Evolutionary conservation across 2,329 filamentous ascomycete species (phyloP), one percentile per base, ranked within the genome.

Genomic region (Hypoxylon sp.): DNA sequence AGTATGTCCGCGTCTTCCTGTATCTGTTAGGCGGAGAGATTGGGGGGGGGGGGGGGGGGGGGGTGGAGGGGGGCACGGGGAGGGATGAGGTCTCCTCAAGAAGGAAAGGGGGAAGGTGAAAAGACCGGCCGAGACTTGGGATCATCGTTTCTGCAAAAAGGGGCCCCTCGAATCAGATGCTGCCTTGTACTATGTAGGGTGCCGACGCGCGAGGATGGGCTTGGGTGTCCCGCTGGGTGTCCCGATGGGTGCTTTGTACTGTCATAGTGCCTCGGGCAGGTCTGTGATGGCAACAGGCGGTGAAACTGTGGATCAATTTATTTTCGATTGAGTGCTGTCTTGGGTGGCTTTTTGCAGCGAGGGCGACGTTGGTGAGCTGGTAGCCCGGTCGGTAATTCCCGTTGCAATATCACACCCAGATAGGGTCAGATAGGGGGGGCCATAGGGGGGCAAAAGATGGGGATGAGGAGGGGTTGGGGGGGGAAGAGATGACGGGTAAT

Each of bases 51-150:
- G n/a, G 31, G 31, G 31, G 31, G 31, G n/a, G 4, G 17, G 31
- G 9, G n/a, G 26, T 1, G n/a, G 17, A n/a, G n/a, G 26, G 8
- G 29, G 29, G 11, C 11, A 31, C 5, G 13, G n/a, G 31, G 31
- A 15, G 31, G 31, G n/a, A 3, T 15, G 31, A 17, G n/a, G 26
- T 1, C 3, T 15, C 13, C 29, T 33, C 31, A 17, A 35, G 31
- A 35, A 35, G 31, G 20, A 10, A 21, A 6, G 20, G 53, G 55
- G 62, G 58, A 58, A 62, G 52, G 49, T 62, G 53, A 65, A 67
- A 63, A 61, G 65, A 61, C 64, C 63, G 62, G 67, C 62, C 62
- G 65, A 67, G 66, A 66, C 66, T 64, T n/a, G n/a, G 60, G 63
- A 62, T 41, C 64, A 69, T 69, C 65, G 54, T 58, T 58, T 63